Evolutionary conservation across 345 rosid species (phyloP), one percentile per base, ranked within the genome.

Genomic region (Boechera divaricarpa): DNA sequence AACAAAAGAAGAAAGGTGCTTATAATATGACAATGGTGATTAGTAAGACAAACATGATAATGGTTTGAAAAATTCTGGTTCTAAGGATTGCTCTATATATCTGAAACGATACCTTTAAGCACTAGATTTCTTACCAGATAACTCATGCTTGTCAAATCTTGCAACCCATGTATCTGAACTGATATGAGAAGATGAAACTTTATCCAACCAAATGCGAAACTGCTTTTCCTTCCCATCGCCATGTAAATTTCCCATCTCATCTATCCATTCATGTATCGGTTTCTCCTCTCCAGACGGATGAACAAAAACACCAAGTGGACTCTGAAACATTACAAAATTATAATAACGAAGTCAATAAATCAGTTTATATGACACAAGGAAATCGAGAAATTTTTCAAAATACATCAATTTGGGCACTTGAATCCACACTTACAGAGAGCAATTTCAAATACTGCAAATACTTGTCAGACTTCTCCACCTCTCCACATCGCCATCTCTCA

Each of bases 401-500:
- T 1, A 38, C 9, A 35, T 48, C 31, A 73, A 36, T 53, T 26
- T 51, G 29, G 24, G 18, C 63, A 64, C 36, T 41, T 26, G 42
- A 38, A 38, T 10, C 15, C 49, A 45, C 26, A 82, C 98, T 63
- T 88, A 95, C 98, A 41, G 83, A 87, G 79, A 83, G 82, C 33
- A 89, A 83, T 83, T 85, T 87, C 78, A 91, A 56, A 53, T 84
- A 76, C 67, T 87, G 87, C 54, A 92, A 64, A 80, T 79, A 86
- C 58, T 72, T 54, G 70, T 85, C 93, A 49, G 75, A 87, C 71
- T 87, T 87, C 70, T 84, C 97, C 60, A 91, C 69, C 82, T 92
- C 98, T 68, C 88, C 94, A 79, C 96, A 86, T 64, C 94, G 84
- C 97, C 97, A 91, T 77, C 75, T 90, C 87, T 95, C 99, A 48